Evolutionary conservation across 1,139 yeast species (phyloP).

Genomic region (Meyerozyma sp.): DNA sequence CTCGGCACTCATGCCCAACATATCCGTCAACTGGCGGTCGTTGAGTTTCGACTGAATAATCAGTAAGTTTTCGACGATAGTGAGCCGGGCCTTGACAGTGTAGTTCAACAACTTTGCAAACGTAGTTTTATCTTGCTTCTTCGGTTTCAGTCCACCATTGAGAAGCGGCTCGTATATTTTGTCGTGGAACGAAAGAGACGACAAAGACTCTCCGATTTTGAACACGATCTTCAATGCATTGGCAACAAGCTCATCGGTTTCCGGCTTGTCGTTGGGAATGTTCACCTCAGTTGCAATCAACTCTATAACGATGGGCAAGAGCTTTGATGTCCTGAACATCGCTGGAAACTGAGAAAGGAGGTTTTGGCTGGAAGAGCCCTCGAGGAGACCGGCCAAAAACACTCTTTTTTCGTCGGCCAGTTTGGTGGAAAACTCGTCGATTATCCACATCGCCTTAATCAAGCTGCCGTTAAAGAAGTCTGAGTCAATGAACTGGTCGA

Average conservation of each 20-base stretch:
- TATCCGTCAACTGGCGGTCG: conserved; percentile 35
- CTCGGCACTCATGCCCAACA: conserved; percentile 26
- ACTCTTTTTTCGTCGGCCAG: conserved; percentile 60
- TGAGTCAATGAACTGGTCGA: conserved; percentile 49
- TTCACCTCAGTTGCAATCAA: conserved; percentile 31
- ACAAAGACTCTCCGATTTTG: conserved; percentile 59
- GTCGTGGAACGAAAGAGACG: conserved; percentile 75
- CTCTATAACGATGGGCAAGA: conserved; percentile 63
- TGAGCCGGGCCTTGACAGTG: conserved; percentile 32
- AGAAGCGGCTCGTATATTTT: conserved; percentile 42
- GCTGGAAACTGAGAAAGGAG: conserved; percentile 68
- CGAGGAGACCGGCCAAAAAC: conserved; percentile 62
- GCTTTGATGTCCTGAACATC: conserved; percentile 62
- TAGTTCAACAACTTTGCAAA: conserved; percentile 36
- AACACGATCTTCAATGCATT: conserved; percentile 54
- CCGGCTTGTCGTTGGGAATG: conserved; percentile 5
- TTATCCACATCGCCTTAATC: conserved; percentile 72
- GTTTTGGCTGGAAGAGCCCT: conserved; percentile 17
- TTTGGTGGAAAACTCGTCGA: conserved; percentile 83
- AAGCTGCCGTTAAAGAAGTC: conserved; percentile 73
- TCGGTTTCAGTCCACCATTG: conserved; percentile 24
- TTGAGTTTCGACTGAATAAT: conserved; percentile 50
- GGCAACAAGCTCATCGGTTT: conserved; percentile 39
- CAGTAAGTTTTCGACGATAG: conserved; percentile 51
- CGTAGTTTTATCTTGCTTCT: conserved; percentile 27